Conservation (phyloP, 768 basidiomycete species). For the Mycena leptocephala region DNA sequence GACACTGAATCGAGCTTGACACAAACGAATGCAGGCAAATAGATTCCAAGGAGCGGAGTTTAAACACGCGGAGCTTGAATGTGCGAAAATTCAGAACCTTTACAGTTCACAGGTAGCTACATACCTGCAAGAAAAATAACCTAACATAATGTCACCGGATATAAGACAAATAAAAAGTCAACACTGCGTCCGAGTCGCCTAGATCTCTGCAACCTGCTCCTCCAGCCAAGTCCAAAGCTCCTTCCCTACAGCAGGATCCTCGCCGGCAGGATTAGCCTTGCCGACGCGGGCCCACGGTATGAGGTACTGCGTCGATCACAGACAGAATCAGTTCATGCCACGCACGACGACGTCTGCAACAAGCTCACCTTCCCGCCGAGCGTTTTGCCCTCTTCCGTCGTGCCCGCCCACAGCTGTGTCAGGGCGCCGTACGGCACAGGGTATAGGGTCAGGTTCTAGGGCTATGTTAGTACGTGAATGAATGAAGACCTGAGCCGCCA, state of each 20-base stretch:
- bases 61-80: too few relatives aligned
- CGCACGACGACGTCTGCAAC: too few relatives aligned
- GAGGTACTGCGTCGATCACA: conserved; percentile 53
- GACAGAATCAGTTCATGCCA: background rate
- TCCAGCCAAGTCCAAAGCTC: conserved; percentile 61
- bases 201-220: conserved; percentile 51
- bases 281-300: conserved; percentile 61
- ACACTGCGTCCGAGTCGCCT: too few relatives aligned
- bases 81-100: too few relatives aligned
- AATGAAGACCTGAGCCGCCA: conserved; percentile 45
- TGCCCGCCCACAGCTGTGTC: conserved; percentile 68
- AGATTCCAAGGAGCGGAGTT: too few relatives aligned
- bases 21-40: too few relatives aligned
- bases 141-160: too few relatives aligned
- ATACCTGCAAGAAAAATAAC: too few relatives aligned
- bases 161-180: background rate
- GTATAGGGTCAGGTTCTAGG: conserved; percentile 36
- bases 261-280: conserved; percentile 32
- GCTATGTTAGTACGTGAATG: too few relatives aligned
- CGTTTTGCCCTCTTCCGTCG: conserved; percentile 54
- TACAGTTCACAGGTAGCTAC: too few relatives aligned
- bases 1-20: too few relatives aligned
- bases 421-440: conserved; percentile 59
- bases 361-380: conserved; percentile 63
- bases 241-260: conserved; percentile 50